phyloP scores from a whole-genome alignment of 129 eudicot species.

The Tagetes erecta region DNA sequence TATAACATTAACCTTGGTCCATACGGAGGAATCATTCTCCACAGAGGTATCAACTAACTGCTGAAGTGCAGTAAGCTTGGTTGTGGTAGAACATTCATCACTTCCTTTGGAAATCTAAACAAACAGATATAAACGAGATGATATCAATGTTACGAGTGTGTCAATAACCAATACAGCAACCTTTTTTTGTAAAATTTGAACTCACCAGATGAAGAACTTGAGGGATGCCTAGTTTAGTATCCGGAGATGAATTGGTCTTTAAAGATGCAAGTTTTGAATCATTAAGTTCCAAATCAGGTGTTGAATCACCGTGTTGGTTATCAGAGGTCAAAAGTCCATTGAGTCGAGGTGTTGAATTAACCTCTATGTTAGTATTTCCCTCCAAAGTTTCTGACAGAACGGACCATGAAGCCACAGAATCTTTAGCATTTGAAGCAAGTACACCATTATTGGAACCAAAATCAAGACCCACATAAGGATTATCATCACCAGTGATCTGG shows the following conservation, averaged over 20 bases:
- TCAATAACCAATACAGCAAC: neutral
- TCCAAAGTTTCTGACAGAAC: conserved; percentile 40
- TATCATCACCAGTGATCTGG: conserved; percentile 38
- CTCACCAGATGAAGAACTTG: conserved; percentile 84
- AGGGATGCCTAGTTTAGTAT: conserved; percentile 78
- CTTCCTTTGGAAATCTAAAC: conserved; percentile 69
- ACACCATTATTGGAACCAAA: conserved; percentile 46
- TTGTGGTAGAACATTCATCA: conserved; percentile 55
- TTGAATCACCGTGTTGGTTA: conserved; percentile 28
- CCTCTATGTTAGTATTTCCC: conserved; percentile 38
- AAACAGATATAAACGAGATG: conserved; percentile 8
- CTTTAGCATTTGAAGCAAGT: conserved; percentile 42
- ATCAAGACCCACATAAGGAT: conserved; percentile 27
- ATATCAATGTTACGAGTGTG: conserved; percentile 14
- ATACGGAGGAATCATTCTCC: conserved; percentile 63
- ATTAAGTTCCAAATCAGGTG: conserved; percentile 42
- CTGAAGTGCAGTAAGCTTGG: conserved; percentile 67
- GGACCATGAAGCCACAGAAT: conserved; percentile 47
- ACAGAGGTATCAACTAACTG: conserved; percentile 79
- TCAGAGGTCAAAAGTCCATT: conserved; percentile 54
- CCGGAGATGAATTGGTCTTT: conserved; percentile 46
- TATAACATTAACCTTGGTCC: conserved; percentile 66
- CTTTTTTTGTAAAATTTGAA: neutral
- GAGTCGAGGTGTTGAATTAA: conserved; percentile 50
- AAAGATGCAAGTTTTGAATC: conserved; percentile 46